Percentiles rank a stretch among this genome's conserved stretches.
These are phyloP conservation scores for Delphinella strobiligena DNA, from an alignment of 2,329 filamentous ascomycete genomes.

Conservation along the genomic window DNA sequence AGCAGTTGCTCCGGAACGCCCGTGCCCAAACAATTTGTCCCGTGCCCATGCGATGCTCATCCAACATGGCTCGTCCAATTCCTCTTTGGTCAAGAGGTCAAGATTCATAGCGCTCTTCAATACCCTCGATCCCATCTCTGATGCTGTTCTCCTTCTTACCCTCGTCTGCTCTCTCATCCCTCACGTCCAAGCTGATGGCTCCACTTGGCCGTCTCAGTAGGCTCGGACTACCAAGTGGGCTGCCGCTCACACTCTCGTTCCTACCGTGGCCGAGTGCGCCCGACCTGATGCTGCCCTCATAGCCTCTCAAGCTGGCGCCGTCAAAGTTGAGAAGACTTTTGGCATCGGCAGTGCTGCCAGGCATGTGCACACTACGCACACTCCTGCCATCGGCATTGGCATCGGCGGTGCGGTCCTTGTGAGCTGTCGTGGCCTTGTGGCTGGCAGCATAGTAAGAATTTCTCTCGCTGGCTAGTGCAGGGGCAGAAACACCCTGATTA, in stretches of 20 bases:
- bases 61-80: too few relatives aligned
- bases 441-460: slow-evolving; percentile 68
- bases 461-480: slow-evolving; percentile 59
- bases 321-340: slow-evolving; percentile 31
- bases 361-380: slow-evolving; percentile 1
- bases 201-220: slow-evolving; percentile 20
- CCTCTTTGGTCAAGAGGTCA: too few relatives aligned
- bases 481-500: slow-evolving; percentile 31
- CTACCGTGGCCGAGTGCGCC: slow-evolving; percentile 64
- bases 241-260: slow-evolving; percentile 70
- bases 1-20: too few relatives aligned
- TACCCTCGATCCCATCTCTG: too few relatives aligned
- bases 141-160: not conserved
- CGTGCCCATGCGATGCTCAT: too few relatives aligned
- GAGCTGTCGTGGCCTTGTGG: slow-evolving; percentile 20
- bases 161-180: not conserved
- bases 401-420: slow-evolving; percentile 11
- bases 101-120: too few relatives aligned
- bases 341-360: slow-evolving; percentile 13
- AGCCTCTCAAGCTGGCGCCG: slow-evolving; percentile 66
- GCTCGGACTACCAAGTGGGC: slow-evolving; percentile 47
- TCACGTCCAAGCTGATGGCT: slow-evolving; percentile 4
- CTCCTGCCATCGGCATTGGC: slow-evolving; percentile 7
- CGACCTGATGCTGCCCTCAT: slow-evolving; percentile 69
- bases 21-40: too few relatives aligned